Conservation (phyloP, 2,329 filamentous ascomycete genomes). For the Trichoderma sp. region DNA sequence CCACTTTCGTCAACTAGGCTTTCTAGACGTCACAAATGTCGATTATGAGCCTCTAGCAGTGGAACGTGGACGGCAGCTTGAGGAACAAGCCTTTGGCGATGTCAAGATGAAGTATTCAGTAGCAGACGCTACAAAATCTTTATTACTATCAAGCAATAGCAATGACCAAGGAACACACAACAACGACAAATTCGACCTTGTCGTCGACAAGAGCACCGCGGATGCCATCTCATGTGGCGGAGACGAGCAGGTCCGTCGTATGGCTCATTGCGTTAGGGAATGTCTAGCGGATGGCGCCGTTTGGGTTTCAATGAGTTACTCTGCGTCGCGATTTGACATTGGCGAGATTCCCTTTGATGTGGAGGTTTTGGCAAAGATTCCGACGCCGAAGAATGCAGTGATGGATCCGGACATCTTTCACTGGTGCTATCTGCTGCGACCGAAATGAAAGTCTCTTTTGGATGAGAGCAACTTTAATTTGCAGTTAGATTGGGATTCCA, state of each 20-base stretch:
- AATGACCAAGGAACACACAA: neutral
- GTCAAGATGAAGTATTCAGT: constrained; percentile 46
- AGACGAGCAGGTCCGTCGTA: constrained; percentile 38
- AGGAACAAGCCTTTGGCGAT: constrained; percentile 45
- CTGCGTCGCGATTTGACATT: constrained; percentile 42
- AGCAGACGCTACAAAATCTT: constrained; percentile 47
- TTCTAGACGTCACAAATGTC: constrained; percentile 48
- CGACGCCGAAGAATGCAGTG: constrained; percentile 42
- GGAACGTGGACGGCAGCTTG: constrained; percentile 44
- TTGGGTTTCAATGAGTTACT: constrained; percentile 54
- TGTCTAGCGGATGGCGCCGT: constrained; percentile 40
- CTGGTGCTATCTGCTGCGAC: constrained; percentile 47
- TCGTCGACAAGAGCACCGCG: constrained; percentile 52
- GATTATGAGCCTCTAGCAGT: constrained; percentile 53
- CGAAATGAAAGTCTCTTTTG: constrained; percentile 24
- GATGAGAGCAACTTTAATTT: neutral
- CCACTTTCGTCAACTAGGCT: constrained; percentile 45
- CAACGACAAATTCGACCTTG: constrained; percentile 40
- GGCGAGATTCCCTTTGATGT: constrained; percentile 44
- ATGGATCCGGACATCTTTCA: constrained; percentile 50
- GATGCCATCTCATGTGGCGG: constrained; percentile 52
- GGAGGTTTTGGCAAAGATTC: constrained; percentile 44
- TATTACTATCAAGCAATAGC: constrained; percentile 30
- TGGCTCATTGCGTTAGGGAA: constrained; percentile 40
- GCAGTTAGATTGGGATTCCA: neutral